phyloP scores from a whole-genome alignment of 2,329 filamentous ascomycete genomes.

The Amauroascus niger region DNA sequence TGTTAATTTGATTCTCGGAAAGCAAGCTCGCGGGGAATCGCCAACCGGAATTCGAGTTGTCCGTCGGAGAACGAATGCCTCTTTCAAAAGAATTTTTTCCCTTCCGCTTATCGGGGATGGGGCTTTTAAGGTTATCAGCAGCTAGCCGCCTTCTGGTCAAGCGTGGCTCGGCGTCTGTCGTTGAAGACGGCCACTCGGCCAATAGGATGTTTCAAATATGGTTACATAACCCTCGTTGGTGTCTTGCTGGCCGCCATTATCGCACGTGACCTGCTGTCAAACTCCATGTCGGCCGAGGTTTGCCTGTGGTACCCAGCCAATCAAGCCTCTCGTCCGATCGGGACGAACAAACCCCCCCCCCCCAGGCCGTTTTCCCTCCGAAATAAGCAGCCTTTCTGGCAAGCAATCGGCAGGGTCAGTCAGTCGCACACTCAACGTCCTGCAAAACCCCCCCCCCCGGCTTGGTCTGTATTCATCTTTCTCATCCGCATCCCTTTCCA shows the following conservation, averaged over 20 bases:
- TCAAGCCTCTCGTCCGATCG: not conserved
- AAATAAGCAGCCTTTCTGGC: not conserved
- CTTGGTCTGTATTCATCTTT: not conserved
- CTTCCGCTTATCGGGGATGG: slow-evolving; percentile 1
- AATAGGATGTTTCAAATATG: not conserved
- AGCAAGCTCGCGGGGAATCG: not conserved
- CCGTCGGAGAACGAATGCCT: slow-evolving; percentile 2
- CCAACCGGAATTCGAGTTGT: not conserved
- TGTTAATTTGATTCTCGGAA: not conserved
- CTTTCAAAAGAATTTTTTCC: not conserved
- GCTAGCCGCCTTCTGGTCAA: not conserved
- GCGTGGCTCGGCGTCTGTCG: not conserved
- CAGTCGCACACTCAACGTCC: not conserved
- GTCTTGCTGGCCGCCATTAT: not conserved
- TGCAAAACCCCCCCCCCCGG: not conserved
- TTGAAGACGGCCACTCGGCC: not conserved
- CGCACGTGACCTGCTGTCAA: not conserved
- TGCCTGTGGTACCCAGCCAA: slow-evolving; percentile 6
- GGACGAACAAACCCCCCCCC: too few relatives aligned
- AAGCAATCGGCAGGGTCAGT: not conserved
- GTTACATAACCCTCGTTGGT: not conserved
- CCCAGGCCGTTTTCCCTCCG: not conserved
- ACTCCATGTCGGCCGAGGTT: slow-evolving; percentile 13
- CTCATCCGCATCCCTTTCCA: not conserved
- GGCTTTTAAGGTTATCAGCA: not conserved